Base-by-base conservation (phyloP, 1,139 yeast species). In the Debaryomycetaceae sp. region DNA sequence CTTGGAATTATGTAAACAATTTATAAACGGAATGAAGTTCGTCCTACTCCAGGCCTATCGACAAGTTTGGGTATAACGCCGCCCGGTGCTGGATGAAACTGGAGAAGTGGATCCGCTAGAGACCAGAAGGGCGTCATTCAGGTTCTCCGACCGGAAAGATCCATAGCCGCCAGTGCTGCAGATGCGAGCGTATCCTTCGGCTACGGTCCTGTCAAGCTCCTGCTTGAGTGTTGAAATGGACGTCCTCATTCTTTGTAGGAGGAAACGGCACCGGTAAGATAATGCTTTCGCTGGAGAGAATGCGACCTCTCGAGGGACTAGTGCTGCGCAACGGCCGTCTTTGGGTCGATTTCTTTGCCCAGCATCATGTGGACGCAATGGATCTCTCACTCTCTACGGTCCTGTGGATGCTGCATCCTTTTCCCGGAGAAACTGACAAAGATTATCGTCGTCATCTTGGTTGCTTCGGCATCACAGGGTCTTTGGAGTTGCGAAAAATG, bases 261-360 rank as follows among this genome's bases (percentile, higher is more conserved):
- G 97, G 96, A 40, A 90, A 90, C 54, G 99, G 99, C 63, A 85
- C 96, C 48, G 98, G 98, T 80, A 90, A 90, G 57, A 68, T 90
- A 47, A 90, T 87, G 53, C 63, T 90, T 31, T 63, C 90, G 43
- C 77, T 87, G 72, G 95, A 83, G 37, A 73, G 68, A 41, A 58
- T 81, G 32, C 57, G 63, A 15, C 97, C 98, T 3, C 45, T 74
- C 26, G 62, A 59, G 8, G 99, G 99, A 34, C 64, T 68, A 34
- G 80, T 87, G 13, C 68, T 82, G 19, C 72, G 76, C 39, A 87
- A 90, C 47, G 81, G 93, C 25, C 71, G 97, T 44, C 62, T 90
- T 41, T 73, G 98, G 57, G 80, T 90, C 30, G 98, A 95, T 13
- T 92, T 92, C 56, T 90, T 90, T 62, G 97, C 99, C n/a, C 99